A percentile compares a stretch with the other conserved stretches of the same genome.
Conservation (phyloP, 202 grass and related monocot genomes). For the Cymbopogon flexuosus region DNA sequence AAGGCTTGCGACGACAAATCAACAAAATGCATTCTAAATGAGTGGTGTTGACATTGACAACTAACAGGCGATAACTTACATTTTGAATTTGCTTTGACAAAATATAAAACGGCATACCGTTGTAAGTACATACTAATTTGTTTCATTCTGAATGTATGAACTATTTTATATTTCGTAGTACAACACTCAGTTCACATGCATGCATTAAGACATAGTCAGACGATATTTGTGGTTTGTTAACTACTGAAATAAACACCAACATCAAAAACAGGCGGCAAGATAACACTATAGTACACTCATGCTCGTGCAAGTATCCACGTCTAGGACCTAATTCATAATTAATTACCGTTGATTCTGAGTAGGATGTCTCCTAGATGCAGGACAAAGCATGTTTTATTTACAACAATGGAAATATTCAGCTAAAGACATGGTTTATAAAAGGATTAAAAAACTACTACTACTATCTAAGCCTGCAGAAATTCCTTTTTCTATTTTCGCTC, state of each 20-base stretch:
- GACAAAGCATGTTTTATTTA: background rate
- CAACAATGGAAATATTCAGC: background rate
- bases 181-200: background rate
- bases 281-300: background rate
- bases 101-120: background rate
- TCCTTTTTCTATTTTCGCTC: background rate
- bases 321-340: background rate
- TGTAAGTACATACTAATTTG: background rate
- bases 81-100: background rate
- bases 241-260: background rate
- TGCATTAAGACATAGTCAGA: background rate
- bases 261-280: background rate
- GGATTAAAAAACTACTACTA: background rate
- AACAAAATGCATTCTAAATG: background rate
- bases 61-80: background rate
- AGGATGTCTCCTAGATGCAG: conserved; percentile 12
- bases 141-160: background rate
- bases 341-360: background rate
- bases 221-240: background rate
- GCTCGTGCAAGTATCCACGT: conserved; percentile 5
- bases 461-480: background rate
- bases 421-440: background rate
- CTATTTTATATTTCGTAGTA: background rate
- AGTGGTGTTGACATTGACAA: background rate
- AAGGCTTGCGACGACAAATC: background rate